phyloP scores from a whole-genome alignment of 2,329 filamentous ascomycete genomes.

The Triangularia verruculosa region DNA sequence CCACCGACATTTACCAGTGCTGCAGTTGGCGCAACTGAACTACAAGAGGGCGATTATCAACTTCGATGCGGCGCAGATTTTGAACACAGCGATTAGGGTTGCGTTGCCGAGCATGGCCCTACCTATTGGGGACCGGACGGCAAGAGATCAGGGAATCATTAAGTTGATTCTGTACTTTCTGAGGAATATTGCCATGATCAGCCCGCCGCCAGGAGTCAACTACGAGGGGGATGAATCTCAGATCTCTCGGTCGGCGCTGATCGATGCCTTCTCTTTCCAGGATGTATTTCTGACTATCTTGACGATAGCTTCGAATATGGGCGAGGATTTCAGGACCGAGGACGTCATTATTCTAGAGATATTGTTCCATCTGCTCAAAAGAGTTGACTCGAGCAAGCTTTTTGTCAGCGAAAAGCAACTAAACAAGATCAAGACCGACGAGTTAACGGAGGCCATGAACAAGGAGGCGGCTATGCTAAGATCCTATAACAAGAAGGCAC shows the following conservation, averaged over 20 bases:
- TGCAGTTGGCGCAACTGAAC: constrained; percentile 80
- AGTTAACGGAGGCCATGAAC: constrained; percentile 70
- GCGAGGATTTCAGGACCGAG: constrained; percentile 86
- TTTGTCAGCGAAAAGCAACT: constrained; percentile 79
- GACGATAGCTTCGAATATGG: constrained; percentile 87
- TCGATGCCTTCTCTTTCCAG: constrained; percentile 86
- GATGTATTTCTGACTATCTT: constrained; percentile 84
- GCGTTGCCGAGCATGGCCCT: constrained; percentile 84
- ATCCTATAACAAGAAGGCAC: constrained; percentile 71
- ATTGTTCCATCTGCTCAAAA: constrained; percentile 88
- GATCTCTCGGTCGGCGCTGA: constrained; percentile 80
- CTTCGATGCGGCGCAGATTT: constrained; percentile 70
- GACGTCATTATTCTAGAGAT: constrained; percentile 89
- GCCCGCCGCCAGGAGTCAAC: constrained; percentile 66
- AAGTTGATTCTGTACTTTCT: constrained; percentile 86
- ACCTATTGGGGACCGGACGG: constrained; percentile 68
- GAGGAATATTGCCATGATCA: constrained; percentile 83
- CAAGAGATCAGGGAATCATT: constrained; percentile 86
- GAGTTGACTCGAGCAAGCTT: constrained; percentile 76
- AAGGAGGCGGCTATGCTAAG: constrained; percentile 83
- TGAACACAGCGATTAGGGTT: constrained; percentile 76
- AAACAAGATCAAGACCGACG: constrained; percentile 64
- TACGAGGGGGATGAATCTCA: constrained; percentile 88
- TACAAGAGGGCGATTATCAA: constrained; percentile 91
- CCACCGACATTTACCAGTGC: constrained; percentile 83